Percentiles rank a stretch among this genome's conserved stretches.
These are phyloP conservation scores for Nannochloropsis salina DNA, from an alignment of 108 stramenopile genomes.

Conservation along the genomic window DNA sequence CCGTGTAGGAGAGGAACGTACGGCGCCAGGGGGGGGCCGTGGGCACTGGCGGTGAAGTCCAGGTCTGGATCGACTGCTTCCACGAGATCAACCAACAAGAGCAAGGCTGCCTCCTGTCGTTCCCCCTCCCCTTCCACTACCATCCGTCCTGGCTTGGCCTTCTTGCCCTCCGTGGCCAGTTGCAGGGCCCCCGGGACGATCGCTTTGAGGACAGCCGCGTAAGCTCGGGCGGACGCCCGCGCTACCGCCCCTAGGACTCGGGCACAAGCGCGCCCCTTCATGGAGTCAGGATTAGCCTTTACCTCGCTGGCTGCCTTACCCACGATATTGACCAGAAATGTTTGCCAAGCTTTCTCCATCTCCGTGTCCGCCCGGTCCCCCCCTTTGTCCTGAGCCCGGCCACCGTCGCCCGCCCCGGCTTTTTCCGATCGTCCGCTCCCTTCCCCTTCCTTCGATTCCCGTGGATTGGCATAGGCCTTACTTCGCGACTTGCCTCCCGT, in stretches of 20 bases:
- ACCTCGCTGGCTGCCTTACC: background rate
- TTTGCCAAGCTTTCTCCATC: background rate
- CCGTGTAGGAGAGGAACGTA: background rate
- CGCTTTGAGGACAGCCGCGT: background rate
- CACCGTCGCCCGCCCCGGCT: background rate
- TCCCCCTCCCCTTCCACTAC: background rate
- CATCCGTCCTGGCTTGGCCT: background rate
- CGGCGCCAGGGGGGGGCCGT: background rate
- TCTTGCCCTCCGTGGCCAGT: background rate
- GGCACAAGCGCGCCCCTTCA: background rate
- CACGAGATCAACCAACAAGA: background rate
- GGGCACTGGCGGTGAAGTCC: background rate
- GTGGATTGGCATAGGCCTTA: background rate
- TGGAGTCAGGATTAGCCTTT: background rate
- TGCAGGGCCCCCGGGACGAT: background rate
- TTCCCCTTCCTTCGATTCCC: background rate
- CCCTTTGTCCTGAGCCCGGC: background rate
- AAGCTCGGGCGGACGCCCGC: background rate
- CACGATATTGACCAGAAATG: background rate
- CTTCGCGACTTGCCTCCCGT: background rate
- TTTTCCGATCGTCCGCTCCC: background rate
- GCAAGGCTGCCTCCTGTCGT: background rate
- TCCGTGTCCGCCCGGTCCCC: background rate
- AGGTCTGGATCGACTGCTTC: background rate
- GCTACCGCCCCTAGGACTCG: background rate